A percentile compares a stretch with the other conserved stretches of the same genome.
phyloP scores from a whole-genome alignment of 108 stramenopile genomes.

The Cyclotella choctawhatcheeana region DNA sequence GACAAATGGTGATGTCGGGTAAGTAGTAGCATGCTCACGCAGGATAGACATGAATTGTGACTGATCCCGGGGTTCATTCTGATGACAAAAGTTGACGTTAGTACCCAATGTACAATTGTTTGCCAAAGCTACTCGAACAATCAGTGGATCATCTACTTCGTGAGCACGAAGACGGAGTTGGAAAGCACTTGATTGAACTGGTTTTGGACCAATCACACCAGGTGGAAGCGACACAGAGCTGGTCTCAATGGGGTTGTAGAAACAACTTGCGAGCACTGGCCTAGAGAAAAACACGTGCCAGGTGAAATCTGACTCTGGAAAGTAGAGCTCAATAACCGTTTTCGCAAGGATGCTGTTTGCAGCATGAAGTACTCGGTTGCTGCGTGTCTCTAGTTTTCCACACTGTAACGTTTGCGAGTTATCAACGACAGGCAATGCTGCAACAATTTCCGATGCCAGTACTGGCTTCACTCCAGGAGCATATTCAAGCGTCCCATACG shows the following conservation, averaged over 20 bases:
- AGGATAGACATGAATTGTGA: slow-evolving; percentile 59
- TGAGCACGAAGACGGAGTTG: slow-evolving; percentile 16
- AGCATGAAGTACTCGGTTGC: slow-evolving; percentile 14
- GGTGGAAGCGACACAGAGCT: slow-evolving; percentile 59
- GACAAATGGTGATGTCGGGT: slow-evolving; percentile 65
- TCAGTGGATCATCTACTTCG: slow-evolving; percentile 38
- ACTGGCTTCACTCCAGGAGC: slow-evolving; percentile 46
- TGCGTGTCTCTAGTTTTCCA: slow-evolving; percentile 32
- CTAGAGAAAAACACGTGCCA: slow-evolving; percentile 93
- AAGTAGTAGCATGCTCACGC: slow-evolving; percentile 64
- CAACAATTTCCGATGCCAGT: slow-evolving; percentile 48
- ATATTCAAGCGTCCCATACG: slow-evolving; percentile 89
- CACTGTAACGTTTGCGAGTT: slow-evolving; percentile 16
- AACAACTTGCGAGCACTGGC: slow-evolving; percentile 70
- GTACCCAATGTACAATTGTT: slow-evolving; percentile 80
- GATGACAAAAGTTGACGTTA: slow-evolving; percentile 63
- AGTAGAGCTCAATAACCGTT: slow-evolving; percentile 67
- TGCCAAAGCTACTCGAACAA: slow-evolving; percentile 78
- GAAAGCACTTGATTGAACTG: slow-evolving; percentile 37
- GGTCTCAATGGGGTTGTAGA: slow-evolving; percentile 25
- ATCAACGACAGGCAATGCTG: slow-evolving; percentile 29
- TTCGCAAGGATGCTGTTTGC: slow-evolving; percentile 44
- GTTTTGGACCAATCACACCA: slow-evolving; percentile 30
- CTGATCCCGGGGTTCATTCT: slow-evolving; percentile 52
- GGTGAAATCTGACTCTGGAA: slow-evolving; percentile 78